phyloP scores from a whole-genome alignment of 75 land plant species.

The Selaginella moellendorffii region DNA sequence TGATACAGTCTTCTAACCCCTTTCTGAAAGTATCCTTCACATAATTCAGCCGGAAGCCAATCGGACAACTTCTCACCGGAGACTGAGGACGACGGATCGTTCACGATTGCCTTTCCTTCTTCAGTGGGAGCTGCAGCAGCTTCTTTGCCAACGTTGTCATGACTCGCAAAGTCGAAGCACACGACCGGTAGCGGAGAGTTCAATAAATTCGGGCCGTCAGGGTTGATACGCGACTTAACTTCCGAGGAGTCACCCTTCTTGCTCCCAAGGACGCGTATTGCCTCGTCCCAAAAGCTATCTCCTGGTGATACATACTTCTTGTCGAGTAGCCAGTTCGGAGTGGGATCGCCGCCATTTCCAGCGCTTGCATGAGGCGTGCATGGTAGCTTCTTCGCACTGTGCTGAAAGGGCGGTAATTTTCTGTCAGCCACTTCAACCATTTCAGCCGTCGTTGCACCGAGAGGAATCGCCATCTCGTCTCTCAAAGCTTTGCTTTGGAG shows the following conservation, averaged over 20 bases:
- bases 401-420: not conserved
- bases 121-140: too few relatives aligned
- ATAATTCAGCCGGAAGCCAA: conserved; percentile 82
- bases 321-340: not conserved
- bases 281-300: conserved; percentile 89
- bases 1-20: conserved; percentile 76
- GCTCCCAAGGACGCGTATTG: conserved; percentile 25
- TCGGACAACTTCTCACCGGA: conserved; percentile 28
- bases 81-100: conserved; percentile 16
- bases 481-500: too few relatives aligned
- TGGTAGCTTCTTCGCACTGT: not conserved
- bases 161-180: conserved; percentile 52
- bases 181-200: conserved; percentile 59
- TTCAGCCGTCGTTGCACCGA: not conserved
- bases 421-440: too few relatives aligned
- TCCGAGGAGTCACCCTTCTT: conserved; percentile 2
- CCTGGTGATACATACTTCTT: conserved; percentile 20
- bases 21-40: conserved; percentile 47
- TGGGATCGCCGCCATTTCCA: not conserved
- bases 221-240: not conserved
- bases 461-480: too few relatives aligned
- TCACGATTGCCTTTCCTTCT: not conserved
- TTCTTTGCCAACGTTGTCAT: too few relatives aligned
- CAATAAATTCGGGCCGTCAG: too few relatives aligned
- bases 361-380: not conserved